A percentile compares a stretch with the other conserved stretches of the same genome.
phyloP scores from a whole-genome alignment of 2,329 filamentous ascomycete species.

The Rutstroemia sp. region DNA sequence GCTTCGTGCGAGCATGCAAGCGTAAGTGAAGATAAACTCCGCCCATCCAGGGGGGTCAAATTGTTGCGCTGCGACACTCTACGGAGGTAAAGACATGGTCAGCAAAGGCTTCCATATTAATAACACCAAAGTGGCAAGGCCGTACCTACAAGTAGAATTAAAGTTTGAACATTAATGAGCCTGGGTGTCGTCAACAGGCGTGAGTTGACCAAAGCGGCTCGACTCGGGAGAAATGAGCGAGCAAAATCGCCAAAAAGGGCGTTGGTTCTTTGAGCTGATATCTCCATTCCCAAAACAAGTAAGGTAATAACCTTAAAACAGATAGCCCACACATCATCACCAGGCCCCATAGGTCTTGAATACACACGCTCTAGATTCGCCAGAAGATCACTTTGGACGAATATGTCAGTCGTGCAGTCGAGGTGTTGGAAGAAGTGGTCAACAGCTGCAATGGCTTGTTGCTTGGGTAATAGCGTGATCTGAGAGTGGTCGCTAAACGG shows the following conservation, averaged over 20 bases:
- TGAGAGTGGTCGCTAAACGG: slow-evolving; percentile 1
- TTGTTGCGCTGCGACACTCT: slow-evolving; percentile 8
- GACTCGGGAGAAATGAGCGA: slow-evolving; percentile 6
- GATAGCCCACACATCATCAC: slow-evolving; percentile 5
- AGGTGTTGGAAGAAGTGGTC: slow-evolving; percentile 7
- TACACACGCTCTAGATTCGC: slow-evolving; percentile 5
- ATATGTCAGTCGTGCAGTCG: slow-evolving; percentile 5
- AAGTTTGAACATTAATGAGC: slow-evolving; percentile 8
- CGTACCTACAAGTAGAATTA: slow-evolving; percentile 8
- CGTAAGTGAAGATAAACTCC: slow-evolving; percentile 7
- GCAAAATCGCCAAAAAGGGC: slow-evolving; percentile 8
- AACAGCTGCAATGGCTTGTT: neutral
- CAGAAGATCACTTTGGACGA: slow-evolving; percentile 4
- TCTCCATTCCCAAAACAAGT: slow-evolving; percentile 8
- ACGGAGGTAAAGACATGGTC: neutral
- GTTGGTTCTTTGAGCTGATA: neutral
- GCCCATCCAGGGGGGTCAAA: slow-evolving; percentile 8
- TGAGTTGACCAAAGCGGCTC: slow-evolving; percentile 9
- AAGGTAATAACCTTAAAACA: slow-evolving; percentile 5
- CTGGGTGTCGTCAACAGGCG: slow-evolving; percentile 6
- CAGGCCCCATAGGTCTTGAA: neutral
- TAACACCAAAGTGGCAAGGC: neutral
- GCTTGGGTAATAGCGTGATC: slow-evolving; percentile 2
- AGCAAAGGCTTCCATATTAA: neutral
- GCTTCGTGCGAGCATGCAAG: slow-evolving; percentile 6